Evolutionary conservation across 2,329 filamentous ascomycete genomes (phyloP).

Genomic region (Akanthomyces muscarius): DNA sequence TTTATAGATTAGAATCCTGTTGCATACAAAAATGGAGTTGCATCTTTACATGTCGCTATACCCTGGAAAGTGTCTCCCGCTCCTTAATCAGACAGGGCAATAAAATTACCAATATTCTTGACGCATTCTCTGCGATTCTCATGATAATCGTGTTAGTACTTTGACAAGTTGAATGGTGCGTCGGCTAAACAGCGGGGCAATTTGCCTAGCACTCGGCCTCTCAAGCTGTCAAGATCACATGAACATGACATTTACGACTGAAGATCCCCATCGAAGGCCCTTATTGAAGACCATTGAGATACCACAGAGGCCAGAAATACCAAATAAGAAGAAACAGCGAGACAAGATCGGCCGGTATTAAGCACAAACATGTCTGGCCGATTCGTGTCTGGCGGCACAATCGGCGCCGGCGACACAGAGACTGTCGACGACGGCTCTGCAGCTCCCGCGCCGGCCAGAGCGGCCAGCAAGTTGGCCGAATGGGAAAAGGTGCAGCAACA

Average conservation of each 20-base stretch:
- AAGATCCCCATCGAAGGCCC: not conserved
- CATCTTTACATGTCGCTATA: not conserved
- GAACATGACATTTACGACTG: not conserved
- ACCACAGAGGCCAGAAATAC: not conserved
- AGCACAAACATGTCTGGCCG: conserved; percentile 44
- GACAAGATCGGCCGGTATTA: not conserved
- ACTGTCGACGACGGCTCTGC: not conserved
- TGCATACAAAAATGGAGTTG: conserved; percentile 7
- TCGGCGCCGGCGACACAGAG: conserved; percentile 33
- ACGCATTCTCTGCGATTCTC: too few species aligned
- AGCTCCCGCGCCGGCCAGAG: not conserved
- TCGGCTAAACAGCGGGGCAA: conserved; percentile 9
- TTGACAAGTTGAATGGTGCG: not conserved
- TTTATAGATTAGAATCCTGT: not conserved
- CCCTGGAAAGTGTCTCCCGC: not conserved
- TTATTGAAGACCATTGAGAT: not conserved
- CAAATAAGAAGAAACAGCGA: not conserved
- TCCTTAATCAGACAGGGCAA: not conserved
- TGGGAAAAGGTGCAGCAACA: conserved; percentile 64
- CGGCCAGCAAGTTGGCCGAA: conserved; percentile 34
- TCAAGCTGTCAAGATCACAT: not conserved
- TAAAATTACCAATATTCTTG: conserved; percentile 8
- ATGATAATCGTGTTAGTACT: not conserved
- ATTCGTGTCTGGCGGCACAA: conserved; percentile 54
- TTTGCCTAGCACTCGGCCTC: not conserved